These are phyloP conservation scores for Mycena galericulata DNA, from an alignment of 768 basidiomycete species.

Conservation along the genomic window DNA sequence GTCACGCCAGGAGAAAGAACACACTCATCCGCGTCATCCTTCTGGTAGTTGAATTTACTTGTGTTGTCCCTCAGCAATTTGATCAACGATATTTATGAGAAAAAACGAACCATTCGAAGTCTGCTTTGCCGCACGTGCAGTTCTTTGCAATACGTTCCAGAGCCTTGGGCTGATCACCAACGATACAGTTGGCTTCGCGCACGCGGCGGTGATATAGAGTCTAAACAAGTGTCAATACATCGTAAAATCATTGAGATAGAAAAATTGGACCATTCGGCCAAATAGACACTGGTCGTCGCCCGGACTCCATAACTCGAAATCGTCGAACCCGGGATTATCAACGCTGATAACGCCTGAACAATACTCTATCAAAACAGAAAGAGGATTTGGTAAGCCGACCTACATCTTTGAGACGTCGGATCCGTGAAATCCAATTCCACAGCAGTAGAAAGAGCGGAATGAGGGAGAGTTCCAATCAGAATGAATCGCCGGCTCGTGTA, in stretches of 20 bases:
- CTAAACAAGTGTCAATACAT: constrained; percentile 51
- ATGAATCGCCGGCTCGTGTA: constrained; percentile 94
- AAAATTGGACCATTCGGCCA: constrained; percentile 77
- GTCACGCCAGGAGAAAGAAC: constrained; percentile 77
- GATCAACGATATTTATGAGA: background rate
- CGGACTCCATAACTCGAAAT: constrained; percentile 98
- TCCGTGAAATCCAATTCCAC: constrained; percentile 91
- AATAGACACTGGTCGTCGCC: constrained; percentile 92
- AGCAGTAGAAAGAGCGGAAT: constrained; percentile 64
- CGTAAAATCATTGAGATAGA: too few species aligned
- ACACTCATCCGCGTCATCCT: constrained; percentile 77
- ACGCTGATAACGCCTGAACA: constrained; percentile 71
- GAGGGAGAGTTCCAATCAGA: constrained; percentile 75
- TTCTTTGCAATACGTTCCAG: constrained; percentile 67
- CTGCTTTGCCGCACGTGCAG: constrained; percentile 77
- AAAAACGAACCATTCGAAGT: constrained; percentile 89
- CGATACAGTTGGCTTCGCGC: constrained; percentile 83
- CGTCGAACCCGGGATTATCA: constrained; percentile 84
- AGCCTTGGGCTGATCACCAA: constrained; percentile 76
- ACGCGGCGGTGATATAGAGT: constrained; percentile 91
- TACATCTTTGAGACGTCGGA: constrained; percentile 82
- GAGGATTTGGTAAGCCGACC: constrained; percentile 38
- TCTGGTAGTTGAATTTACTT: constrained; percentile 94
- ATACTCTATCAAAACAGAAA: constrained; percentile 13
- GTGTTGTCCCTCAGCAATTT: background rate